These are phyloP conservation scores for Trichodelitschia bisporula DNA, from an alignment of 495 filamentous ascomycete genomes.

Conservation along the genomic window DNA sequence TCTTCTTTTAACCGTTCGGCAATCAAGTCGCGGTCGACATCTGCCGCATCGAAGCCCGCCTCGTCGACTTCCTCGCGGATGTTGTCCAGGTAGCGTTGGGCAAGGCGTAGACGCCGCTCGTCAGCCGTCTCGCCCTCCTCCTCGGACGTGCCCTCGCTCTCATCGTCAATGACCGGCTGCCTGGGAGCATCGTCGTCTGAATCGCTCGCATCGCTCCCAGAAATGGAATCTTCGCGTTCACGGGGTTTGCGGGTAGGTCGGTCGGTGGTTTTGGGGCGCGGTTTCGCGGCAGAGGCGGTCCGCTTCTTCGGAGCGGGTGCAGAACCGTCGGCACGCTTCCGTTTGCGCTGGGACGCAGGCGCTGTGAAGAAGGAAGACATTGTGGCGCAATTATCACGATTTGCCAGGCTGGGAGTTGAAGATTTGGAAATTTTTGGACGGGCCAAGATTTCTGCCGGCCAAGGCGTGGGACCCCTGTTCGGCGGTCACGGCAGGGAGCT, in stretches of 20 bases:
- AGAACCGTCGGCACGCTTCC: slow-evolving; percentile 14
- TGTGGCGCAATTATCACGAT: too few species aligned
- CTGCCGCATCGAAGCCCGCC: slow-evolving; percentile 71
- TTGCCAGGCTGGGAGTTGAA: too few species aligned
- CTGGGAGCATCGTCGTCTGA: slow-evolving; percentile 15
- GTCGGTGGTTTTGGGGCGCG: slow-evolving; percentile 3
- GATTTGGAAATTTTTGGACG: too few species aligned
- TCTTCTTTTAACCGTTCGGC: slow-evolving; percentile 77
- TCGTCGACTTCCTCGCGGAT: slow-evolving; percentile 50
- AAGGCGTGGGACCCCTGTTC: too few species aligned
- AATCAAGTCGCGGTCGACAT: slow-evolving; percentile 80
- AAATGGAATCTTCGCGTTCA: slow-evolving; percentile 38
- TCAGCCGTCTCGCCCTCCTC: slow-evolving; percentile 62
- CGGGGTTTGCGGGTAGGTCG: slow-evolving; percentile 5
- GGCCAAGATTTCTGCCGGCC: too few species aligned
- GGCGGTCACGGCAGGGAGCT: too few species aligned
- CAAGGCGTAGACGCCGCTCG: slow-evolving; percentile 65
- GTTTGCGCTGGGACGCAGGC: slow-evolving; percentile 18
- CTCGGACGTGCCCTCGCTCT: slow-evolving; percentile 15
- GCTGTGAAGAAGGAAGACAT: slow-evolving; percentile 21
- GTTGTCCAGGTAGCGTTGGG: slow-evolving; percentile 82
- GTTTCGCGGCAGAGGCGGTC: too few species aligned
- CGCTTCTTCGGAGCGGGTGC: slow-evolving; percentile 6
- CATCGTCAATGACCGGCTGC: slow-evolving; percentile 12
- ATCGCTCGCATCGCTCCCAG: slow-evolving; percentile 47